These are phyloP conservation scores for Ramaria sp. DNA, from an alignment of 768 basidiomycete species.

Conservation along the genomic window DNA sequence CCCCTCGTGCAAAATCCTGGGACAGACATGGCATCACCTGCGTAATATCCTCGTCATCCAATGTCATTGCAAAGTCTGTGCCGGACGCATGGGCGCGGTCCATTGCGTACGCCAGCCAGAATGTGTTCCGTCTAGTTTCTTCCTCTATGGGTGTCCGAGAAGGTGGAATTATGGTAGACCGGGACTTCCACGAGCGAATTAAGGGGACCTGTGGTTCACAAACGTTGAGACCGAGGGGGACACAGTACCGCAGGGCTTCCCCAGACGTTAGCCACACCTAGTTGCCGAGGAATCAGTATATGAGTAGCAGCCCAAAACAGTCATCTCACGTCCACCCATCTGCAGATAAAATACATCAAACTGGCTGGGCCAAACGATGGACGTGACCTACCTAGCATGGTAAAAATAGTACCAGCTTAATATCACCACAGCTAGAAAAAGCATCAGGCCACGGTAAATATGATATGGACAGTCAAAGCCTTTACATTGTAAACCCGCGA, in stretches of 20 bases:
- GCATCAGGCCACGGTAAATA: background rate
- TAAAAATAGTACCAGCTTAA: slow-evolving; percentile 68
- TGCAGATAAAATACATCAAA: slow-evolving; percentile 17
- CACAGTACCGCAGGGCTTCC: slow-evolving; percentile 43
- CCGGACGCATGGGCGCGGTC: slow-evolving; percentile 59
- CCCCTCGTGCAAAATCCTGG: slow-evolving; percentile 52
- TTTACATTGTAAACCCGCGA: slow-evolving; percentile 54
- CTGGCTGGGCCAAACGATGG: background rate
- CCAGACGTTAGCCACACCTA: slow-evolving; percentile 54
- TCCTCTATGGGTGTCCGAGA: slow-evolving; percentile 58
- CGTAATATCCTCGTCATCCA: slow-evolving; percentile 67
- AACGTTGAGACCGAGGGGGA: slow-evolving; percentile 63
- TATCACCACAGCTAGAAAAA: slow-evolving; percentile 42
- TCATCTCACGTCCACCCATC: slow-evolving; percentile 62
- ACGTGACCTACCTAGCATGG: slow-evolving; percentile 46
- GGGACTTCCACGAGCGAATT: slow-evolving; percentile 49
- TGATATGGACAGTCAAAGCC: background rate
- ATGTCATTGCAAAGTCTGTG: slow-evolving; percentile 59
- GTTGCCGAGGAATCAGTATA: background rate
- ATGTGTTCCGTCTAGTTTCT: slow-evolving; percentile 60
- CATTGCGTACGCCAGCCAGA: slow-evolving; percentile 61
- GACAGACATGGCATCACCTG: slow-evolving; percentile 57
- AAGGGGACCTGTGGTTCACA: slow-evolving; percentile 41
- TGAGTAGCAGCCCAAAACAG: background rate
- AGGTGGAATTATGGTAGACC: slow-evolving; percentile 47